Evolutionary conservation across 1,284 basidiomycete species (phyloP).

Genomic region (Ganoderma resinaceum): DNA sequence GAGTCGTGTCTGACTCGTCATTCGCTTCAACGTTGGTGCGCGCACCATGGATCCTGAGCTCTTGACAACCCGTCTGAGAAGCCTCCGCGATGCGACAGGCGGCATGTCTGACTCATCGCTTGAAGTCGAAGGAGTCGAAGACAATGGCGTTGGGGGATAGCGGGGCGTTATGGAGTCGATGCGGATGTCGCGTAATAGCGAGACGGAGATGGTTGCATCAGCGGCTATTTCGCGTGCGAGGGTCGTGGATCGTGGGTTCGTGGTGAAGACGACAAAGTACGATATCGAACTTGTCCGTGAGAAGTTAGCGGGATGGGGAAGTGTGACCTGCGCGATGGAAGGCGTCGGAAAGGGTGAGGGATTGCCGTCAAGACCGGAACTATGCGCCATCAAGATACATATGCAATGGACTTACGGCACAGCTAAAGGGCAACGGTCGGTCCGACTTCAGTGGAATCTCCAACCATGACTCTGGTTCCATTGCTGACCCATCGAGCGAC

Average conservation of each 20-base stretch:
- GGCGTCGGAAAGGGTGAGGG: constrained; percentile 8
- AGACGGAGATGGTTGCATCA: constrained; percentile 72
- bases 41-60: constrained; percentile 7
- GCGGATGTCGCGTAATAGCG: constrained; percentile 62
- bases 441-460: constrained; percentile 71
- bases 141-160: constrained; percentile 36
- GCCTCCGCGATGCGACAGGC: constrained; percentile 40
- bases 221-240: constrained; percentile 69
- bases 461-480: constrained; percentile 62
- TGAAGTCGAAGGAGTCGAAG: constrained; percentile 54
- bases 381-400: neutral
- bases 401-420: constrained; percentile 55
- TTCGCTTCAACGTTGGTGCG: constrained; percentile 1
- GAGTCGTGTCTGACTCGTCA: constrained; percentile 4
- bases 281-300: constrained; percentile 63
- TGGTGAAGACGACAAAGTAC: constrained; percentile 76
- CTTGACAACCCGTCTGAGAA: constrained; percentile 54
- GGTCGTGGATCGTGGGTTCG: constrained; percentile 56
- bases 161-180: constrained; percentile 44
- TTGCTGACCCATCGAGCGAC: constrained; percentile 55
- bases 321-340: constrained; percentile 54
- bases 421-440: constrained; percentile 66
- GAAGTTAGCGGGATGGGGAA: constrained; percentile 66
- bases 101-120: constrained; percentile 56
- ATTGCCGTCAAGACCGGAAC: constrained; percentile 4